These are phyloP conservation scores for Diaporthe amygdali DNA, from an alignment of 2,329 filamentous ascomycete species.

Conservation along the genomic window DNA sequence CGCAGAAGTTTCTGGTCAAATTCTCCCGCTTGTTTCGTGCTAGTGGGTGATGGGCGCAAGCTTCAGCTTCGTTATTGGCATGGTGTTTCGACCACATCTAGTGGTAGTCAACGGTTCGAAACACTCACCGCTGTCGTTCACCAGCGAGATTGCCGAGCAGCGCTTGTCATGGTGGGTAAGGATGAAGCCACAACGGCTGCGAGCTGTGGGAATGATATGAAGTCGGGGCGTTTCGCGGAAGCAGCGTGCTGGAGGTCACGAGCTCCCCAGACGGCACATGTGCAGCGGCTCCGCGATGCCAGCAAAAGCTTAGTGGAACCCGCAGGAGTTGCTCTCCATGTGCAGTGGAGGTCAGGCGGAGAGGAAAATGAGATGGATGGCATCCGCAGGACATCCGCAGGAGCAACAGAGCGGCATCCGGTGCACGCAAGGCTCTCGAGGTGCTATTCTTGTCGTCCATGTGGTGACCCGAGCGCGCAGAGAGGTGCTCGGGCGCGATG, in stretches of 20 bases:
- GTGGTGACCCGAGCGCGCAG: neutral
- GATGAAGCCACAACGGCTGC: neutral
- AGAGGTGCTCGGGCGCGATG: slow-evolving; percentile 19
- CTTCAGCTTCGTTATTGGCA: slow-evolving; percentile 21
- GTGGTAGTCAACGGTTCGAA: slow-evolving; percentile 1
- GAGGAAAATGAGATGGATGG: neutral
- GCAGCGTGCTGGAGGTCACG: neutral
- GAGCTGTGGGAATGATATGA: neutral
- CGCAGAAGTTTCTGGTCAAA: slow-evolving; percentile 17
- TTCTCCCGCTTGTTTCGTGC: slow-evolving; percentile 19
- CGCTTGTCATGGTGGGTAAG: neutral
- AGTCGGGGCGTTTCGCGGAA: neutral
- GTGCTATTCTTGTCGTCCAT: slow-evolving; percentile 18
- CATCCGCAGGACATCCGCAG: neutral
- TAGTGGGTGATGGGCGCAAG: slow-evolving; percentile 18
- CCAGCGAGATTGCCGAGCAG: slow-evolving; percentile 16
- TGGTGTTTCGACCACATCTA: slow-evolving; percentile 17
- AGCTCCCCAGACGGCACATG: neutral
- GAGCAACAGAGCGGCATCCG: slow-evolving; percentile 3
- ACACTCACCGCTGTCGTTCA: slow-evolving; percentile 1
- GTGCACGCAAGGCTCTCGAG: neutral
- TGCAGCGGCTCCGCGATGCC: slow-evolving; percentile 8
- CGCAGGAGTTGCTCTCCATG: neutral
- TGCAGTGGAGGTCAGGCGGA: neutral
- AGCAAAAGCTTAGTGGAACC: neutral